Evolutionary conservation across 1,284 basidiomycete genomes (phyloP), one percentile per base, ranked within the genome.

Genomic region (Pseudozyma flocculosa): DNA sequence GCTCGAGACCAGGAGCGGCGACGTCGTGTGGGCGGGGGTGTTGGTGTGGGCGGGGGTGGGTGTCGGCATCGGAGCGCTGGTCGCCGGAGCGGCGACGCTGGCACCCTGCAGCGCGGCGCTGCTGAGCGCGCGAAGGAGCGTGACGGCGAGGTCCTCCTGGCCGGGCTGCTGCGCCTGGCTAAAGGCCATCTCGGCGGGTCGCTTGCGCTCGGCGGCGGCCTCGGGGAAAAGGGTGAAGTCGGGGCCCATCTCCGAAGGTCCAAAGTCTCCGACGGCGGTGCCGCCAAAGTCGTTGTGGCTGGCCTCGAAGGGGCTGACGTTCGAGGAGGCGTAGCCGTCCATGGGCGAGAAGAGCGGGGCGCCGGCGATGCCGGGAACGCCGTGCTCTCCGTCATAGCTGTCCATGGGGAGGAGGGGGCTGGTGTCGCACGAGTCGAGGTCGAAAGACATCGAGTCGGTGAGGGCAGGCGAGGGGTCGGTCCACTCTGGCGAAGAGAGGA

Each of bases 391-490:
- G 22, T 66, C 66, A 47, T 71, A 65, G 51, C 56, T 56, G 52
- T 70, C 65, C n/a, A 63, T 49, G 18, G 61, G 58, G 43, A 73
- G 61, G 29, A 73, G 64, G 39, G 71, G 71, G 47, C 67, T 72
- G 19, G 71, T 58, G 43, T 63, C 64, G 67, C 69, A 72, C 45
- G 71, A 73, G 57, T 63, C 56, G 47, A 65, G 51, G 46, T 73
- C 67, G 43, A 73, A 73, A 43, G 66, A 64, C 60, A 70, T 61
- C 49, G 68, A 59, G 58, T 68, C 67, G 41, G 71, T 70, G 38
- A 73, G 54, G 42, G 69, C 67, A 40, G 71, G 71, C 48, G 67
- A 70, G 18, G 69, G 69, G 48, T 73, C 71, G n/a, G 68, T 70
- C 65, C 65, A 70, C 34, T 68, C 61, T 44, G 68, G 68, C 43